A percentile compares a stretch with the other conserved stretches of the same genome.
Evolutionary conservation across 2,329 filamentous ascomycete genomes (phyloP).

Genomic region (Pseudocercospora macadamiae): DNA sequence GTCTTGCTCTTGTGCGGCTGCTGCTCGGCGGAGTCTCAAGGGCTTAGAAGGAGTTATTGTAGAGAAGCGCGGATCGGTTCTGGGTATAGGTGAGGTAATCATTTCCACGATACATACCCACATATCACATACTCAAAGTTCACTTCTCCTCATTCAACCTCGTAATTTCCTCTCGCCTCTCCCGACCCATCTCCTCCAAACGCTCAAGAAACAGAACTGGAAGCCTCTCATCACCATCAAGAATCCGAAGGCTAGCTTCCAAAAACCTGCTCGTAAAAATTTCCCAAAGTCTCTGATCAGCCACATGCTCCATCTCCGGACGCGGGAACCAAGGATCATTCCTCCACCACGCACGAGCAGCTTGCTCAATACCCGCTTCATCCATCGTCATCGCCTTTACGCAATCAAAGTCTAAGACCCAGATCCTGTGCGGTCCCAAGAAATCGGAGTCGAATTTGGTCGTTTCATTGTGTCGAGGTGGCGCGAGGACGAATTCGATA

Average conservation of each 20-base stretch:
- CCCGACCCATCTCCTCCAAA: slow-evolving; percentile 17
- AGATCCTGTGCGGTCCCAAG: slow-evolving; percentile 27
- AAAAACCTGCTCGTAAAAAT: slow-evolving; percentile 17
- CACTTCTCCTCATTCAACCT: too few species aligned
- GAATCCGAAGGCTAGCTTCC: slow-evolving; percentile 7
- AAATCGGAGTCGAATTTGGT: slow-evolving; percentile 4
- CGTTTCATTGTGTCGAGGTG: background rate
- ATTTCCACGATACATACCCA: too few species aligned
- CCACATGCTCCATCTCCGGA: slow-evolving; percentile 31
- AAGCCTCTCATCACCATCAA: slow-evolving; percentile 14
- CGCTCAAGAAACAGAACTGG: slow-evolving; percentile 17
- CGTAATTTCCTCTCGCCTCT: too few species aligned
- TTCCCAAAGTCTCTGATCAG: slow-evolving; percentile 18
- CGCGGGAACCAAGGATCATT: slow-evolving; percentile 59
- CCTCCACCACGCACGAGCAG: slow-evolving; percentile 48
- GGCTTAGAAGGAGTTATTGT: too few species aligned
- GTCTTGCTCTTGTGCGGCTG: too few species aligned
- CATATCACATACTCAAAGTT: too few species aligned
- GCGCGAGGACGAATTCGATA: slow-evolving; percentile 59
- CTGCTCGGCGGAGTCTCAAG: too few species aligned
- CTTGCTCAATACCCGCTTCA: slow-evolving; percentile 44
- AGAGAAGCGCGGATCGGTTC: too few species aligned
- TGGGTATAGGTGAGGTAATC: too few species aligned
- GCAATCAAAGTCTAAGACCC: slow-evolving; percentile 62
- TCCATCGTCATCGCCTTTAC: slow-evolving; percentile 56